Percentiles rank a stretch among this genome's conserved stretches.
These are phyloP conservation scores for Penstemon newberryi DNA, from an alignment of 257 asterid species.

Conservation along the genomic window DNA sequence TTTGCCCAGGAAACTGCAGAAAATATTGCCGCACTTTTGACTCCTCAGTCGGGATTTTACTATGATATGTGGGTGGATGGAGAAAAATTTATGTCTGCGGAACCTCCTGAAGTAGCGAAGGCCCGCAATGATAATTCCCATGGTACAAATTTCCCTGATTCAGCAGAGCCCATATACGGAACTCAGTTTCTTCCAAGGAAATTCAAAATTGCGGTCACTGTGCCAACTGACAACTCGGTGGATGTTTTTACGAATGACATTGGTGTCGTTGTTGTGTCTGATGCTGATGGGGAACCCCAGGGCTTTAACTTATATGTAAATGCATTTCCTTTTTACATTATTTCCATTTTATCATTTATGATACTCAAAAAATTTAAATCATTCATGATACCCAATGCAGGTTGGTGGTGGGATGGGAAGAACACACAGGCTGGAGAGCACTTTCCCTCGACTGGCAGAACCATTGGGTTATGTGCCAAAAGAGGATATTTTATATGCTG, in stretches of 20 bases:
- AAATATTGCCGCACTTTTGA: conserved; percentile 81
- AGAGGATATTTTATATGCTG: conserved; percentile 83
- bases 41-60: conserved; percentile 98
- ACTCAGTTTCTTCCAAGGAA: conserved; percentile 97
- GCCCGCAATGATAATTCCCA: conserved; percentile 91
- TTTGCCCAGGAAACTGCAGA: conserved; percentile 98
- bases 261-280: conserved; percentile 78
- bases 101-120: conserved; percentile 80
- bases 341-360: conserved; percentile 20
- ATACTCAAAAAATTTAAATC: not conserved
- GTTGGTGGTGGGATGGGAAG: conserved; percentile 99
- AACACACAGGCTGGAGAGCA: conserved; percentile 82
- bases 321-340: conserved; percentile 20
- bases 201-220: conserved; percentile 93
- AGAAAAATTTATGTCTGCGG: conserved; percentile 81
- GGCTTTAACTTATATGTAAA: conserved; percentile 88
- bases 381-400: conserved; percentile 45
- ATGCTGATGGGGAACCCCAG: conserved; percentile 87
- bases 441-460: conserved; percentile 88
- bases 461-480: conserved; percentile 95
- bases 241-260: conserved; percentile 91
- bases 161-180: conserved; percentile 96
- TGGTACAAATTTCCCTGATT: conserved; percentile 87
- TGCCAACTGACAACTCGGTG: conserved; percentile 91
- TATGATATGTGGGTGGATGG: conserved; percentile 99